Conservation (phyloP, 2,329 filamentous ascomycete genomes). For the Fusarium sp. region DNA sequence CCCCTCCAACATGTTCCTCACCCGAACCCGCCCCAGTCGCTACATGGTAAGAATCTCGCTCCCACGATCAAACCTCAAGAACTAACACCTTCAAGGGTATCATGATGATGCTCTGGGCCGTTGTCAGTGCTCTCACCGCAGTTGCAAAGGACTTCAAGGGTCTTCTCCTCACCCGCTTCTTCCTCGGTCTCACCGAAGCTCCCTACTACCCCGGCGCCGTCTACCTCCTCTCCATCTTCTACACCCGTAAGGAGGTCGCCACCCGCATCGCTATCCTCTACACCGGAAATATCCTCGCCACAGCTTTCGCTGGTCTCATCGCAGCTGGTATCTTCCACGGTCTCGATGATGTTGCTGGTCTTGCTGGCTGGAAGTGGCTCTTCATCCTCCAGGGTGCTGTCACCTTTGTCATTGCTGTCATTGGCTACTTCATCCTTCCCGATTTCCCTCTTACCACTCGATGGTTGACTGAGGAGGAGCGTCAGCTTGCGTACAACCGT, state of each 20-base stretch:
- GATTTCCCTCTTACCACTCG: slow-evolving; percentile 59
- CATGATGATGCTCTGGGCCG: slow-evolving; percentile 63
- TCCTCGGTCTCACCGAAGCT: slow-evolving; percentile 57
- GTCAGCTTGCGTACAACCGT: slow-evolving; percentile 57
- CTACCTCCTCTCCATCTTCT: slow-evolving; percentile 65
- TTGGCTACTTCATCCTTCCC: slow-evolving; percentile 49
- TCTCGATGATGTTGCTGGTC: slow-evolving; percentile 44
- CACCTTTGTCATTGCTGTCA: slow-evolving; percentile 47
- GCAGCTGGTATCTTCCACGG: slow-evolving; percentile 58
- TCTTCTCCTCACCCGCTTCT: slow-evolving; percentile 62
- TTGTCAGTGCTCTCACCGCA: slow-evolving; percentile 61
- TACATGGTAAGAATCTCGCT: slow-evolving; percentile 52
- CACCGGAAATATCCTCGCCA: slow-evolving; percentile 54
- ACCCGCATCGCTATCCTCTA: slow-evolving; percentile 60
- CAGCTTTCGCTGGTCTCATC: slow-evolving; percentile 59
- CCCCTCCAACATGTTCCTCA: slow-evolving; percentile 60
- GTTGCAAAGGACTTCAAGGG: slow-evolving; percentile 62
- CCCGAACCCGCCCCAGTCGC: slow-evolving; percentile 55
- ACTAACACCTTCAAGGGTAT: slow-evolving; percentile 47
- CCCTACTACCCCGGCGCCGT: slow-evolving; percentile 55
- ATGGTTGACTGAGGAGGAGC: slow-evolving; percentile 59
- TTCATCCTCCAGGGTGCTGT: slow-evolving; percentile 75
- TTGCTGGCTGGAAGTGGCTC: slow-evolving; percentile 57
- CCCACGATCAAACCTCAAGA: accelerated
- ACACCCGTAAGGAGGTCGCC: slow-evolving; percentile 64